phyloP scores from a whole-genome alignment of 1,139 yeast species.

The Scheffersomyces stambukii region DNA sequence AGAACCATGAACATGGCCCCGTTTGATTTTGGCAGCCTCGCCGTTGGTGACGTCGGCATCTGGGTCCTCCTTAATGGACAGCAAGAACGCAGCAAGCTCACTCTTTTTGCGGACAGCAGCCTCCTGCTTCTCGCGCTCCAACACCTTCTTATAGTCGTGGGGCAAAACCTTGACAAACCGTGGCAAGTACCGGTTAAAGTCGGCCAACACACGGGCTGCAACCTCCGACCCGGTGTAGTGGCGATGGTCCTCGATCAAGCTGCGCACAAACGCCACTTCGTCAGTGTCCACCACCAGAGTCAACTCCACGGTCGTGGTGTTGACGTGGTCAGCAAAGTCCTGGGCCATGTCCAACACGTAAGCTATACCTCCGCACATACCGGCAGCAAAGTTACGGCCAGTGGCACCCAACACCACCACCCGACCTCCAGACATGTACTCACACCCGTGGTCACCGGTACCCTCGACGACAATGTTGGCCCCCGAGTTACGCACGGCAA shows the following conservation, averaged over 20 bases:
- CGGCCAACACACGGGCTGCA: slow-evolving; percentile 76
- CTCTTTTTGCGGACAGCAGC: slow-evolving; percentile 65
- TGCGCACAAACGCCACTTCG: slow-evolving; percentile 92
- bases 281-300: slow-evolving; percentile 75
- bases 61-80: slow-evolving; percentile 71
- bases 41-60: slow-evolving; percentile 88
- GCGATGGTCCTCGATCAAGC: slow-evolving; percentile 90
- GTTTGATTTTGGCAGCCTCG: slow-evolving; percentile 56
- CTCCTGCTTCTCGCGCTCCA: slow-evolving; percentile 72
- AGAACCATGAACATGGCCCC: slow-evolving; percentile 36
- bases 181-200: slow-evolving; percentile 84
- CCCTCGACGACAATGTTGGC: slow-evolving; percentile 97
- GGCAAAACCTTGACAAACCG: slow-evolving; percentile 94
- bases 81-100: slow-evolving; percentile 54
- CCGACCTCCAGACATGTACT: slow-evolving; percentile 99
- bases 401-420: slow-evolving; percentile 88
- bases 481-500: slow-evolving; percentile 98
- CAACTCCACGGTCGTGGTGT: slow-evolving; percentile 78
- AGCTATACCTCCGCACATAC: slow-evolving; percentile 99
- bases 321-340: slow-evolving; percentile 79
- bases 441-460: slow-evolving; percentile 98
- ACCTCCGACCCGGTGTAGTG: slow-evolving; percentile 92
- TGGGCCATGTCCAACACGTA: slow-evolving; percentile 95
- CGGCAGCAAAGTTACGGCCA: slow-evolving; percentile 96
- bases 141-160: slow-evolving; percentile 82